Evolutionary conservation across 2,329 filamentous ascomycete species (phyloP).

Genomic region (Colletotrichum liriopes): DNA sequence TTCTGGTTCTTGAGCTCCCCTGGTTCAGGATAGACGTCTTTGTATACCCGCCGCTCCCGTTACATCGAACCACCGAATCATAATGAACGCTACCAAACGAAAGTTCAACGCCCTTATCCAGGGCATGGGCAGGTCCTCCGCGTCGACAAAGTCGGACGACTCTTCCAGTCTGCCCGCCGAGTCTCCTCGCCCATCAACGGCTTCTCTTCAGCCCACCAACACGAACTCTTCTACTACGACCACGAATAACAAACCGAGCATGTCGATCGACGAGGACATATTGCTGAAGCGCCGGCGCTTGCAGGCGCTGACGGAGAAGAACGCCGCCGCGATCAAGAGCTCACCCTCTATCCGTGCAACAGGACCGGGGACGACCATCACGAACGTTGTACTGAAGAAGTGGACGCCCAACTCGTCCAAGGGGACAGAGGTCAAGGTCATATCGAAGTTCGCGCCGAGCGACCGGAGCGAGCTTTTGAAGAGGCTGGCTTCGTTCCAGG

Average conservation of each 20-base stretch:
- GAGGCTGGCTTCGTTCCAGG: constrained; percentile 88
- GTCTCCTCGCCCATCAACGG: constrained; percentile 44
- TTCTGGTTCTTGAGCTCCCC: background rate
- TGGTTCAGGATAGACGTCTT: background rate
- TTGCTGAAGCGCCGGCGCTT: constrained; percentile 70
- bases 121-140: constrained; percentile 63
- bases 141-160: constrained; percentile 43
- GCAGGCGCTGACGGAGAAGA: constrained; percentile 44
- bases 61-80: constrained; percentile 43
- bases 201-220: constrained; percentile 34
- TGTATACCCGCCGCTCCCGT: constrained; percentile 11
- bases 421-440: constrained; percentile 46
- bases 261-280: constrained; percentile 57
- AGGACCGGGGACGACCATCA: constrained; percentile 52
- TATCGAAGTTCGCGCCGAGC: constrained; percentile 83
- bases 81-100: constrained; percentile 84
- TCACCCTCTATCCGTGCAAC: constrained; percentile 28
- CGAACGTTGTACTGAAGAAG: constrained; percentile 60
- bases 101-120: constrained; percentile 86
- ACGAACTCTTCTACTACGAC: constrained; percentile 24
- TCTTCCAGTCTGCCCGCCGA: constrained; percentile 28
- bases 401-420: constrained; percentile 53
- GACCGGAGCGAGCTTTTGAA: constrained; percentile 87
- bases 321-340: constrained; percentile 36
- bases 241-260: constrained; percentile 22